These are phyloP conservation scores for Exidia glandulosa DNA, from an alignment of 768 basidiomycete species.

Conservation along the genomic window DNA sequence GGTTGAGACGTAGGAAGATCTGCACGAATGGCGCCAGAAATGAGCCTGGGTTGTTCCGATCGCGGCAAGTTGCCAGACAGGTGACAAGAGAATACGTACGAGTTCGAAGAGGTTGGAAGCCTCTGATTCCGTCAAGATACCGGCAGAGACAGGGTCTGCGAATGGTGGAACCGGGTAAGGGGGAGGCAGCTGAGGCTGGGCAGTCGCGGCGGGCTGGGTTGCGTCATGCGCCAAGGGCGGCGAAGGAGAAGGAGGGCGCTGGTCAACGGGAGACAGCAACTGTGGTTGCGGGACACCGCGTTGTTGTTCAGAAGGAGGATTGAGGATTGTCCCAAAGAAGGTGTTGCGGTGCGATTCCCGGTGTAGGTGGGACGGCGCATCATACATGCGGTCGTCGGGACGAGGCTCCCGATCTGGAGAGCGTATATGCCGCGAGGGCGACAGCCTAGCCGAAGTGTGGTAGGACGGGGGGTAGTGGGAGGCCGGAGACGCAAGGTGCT, in stretches of 20 bases:
- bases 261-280: no score
- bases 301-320: constrained; percentile 47
- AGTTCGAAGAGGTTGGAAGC: constrained; percentile 66
- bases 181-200: background rate
- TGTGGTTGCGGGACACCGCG: constrained; percentile 22
- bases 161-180: background rate
- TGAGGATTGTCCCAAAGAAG: constrained; percentile 77
- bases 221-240: no score
- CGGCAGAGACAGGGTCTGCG: constrained; percentile 61
- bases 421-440: background rate
- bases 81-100: background rate
- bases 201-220: no score
- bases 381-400: constrained; percentile 51
- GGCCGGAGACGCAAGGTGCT: constrained; percentile 20
- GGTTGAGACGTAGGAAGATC: constrained; percentile 75
- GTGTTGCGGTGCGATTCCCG: constrained; percentile 64
- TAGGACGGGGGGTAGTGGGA: constrained; percentile 17
- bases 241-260: no score
- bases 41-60: background rate
- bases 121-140: constrained; percentile 57
- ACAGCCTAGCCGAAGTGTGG: background rate
- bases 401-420: background rate
- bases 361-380: constrained; percentile 59
- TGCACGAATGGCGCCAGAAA: constrained; percentile 9
- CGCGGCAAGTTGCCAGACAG: background rate